A percentile compares a stretch with the other conserved stretches of the same genome.
These are phyloP conservation scores for Candida ipomoeae DNA, from an alignment of 805 yeast genomes.

Conservation along the genomic window DNA sequence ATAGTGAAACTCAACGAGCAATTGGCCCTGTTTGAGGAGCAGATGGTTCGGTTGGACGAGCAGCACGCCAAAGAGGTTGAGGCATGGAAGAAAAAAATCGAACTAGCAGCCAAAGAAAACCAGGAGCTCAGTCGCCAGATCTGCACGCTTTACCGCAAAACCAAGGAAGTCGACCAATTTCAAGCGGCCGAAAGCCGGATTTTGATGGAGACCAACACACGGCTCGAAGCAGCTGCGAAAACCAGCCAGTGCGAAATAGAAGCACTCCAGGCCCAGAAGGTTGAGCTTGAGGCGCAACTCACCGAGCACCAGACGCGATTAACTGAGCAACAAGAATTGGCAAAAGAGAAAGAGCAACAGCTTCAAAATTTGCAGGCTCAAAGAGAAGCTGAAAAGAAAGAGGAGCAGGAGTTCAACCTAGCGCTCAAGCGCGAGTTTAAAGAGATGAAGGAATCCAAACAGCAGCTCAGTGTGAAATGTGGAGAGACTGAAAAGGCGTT, in stretches of 20 bases:
- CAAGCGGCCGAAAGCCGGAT: slow-evolving; percentile 7
- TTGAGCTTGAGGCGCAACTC: neutral
- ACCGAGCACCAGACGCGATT: neutral
- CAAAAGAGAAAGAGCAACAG: neutral
- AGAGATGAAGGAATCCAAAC: slow-evolving; percentile 1
- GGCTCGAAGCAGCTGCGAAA: slow-evolving; percentile 3
- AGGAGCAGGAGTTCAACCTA: slow-evolving; percentile 1
- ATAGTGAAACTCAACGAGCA: neutral
- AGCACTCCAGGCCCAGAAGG: neutral
- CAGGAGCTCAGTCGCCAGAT: slow-evolving; percentile 6
- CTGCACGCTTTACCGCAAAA: slow-evolving; percentile 1
- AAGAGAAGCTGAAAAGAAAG: neutral
- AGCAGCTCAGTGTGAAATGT: neutral
- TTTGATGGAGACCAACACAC: slow-evolving; percentile 2
- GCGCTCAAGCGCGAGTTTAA: slow-evolving; percentile 2
- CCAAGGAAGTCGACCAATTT: slow-evolving; percentile 6
- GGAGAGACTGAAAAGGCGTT: neutral
- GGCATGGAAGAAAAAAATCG: neutral
- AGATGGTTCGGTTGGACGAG: neutral
- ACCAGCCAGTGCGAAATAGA: neutral
- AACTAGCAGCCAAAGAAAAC: slow-evolving; percentile 1
- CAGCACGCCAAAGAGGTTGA: neutral
- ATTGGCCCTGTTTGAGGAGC: slow-evolving; percentile 3
- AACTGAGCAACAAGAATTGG: neutral
- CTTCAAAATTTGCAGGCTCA: neutral